Evolutionary conservation across 2,329 filamentous ascomycete genomes (phyloP), one percentile per base, ranked within the genome.

Genomic region (Canariomyces notabilis): DNA sequence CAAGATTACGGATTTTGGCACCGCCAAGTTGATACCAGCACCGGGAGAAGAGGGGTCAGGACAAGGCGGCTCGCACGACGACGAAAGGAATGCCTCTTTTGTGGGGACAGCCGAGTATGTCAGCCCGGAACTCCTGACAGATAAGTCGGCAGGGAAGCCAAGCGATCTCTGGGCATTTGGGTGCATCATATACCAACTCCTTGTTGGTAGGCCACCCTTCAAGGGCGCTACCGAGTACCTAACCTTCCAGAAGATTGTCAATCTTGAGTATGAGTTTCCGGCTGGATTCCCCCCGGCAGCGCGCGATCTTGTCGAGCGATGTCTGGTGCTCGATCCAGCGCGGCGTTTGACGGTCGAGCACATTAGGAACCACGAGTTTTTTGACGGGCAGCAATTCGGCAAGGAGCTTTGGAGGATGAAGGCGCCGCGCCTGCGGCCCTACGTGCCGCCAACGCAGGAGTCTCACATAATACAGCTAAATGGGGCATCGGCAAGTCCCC

Each of bases 121-220:
- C 57, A 97, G 93, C 61, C 93, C 93, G 0, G 93, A 98, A 65
- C 75, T 98, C n/a, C 74, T 98, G 44, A 95, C 88, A 22, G 89
- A 95, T 61, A 97, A 97, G 71, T 94, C 87, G 60, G 93, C 91
- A 16, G 96, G 91, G 73, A 98, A 97, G 69, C 88, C 91, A 35
- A 97, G 93, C 65, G 93, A 98, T 67, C 68, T 98, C 40, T 98
- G 93, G 93, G 93, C 93, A 2, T 98, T 95, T 70, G 93, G 93
- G 8, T 98, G 93, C 70, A 98, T 98, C 58, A 82, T 98, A 53
- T 98, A 95, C 65, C 93, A 98, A 66, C 77, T 98, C 20, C 73
- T 98, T 26, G 87, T 87, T n/a, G 93, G 93, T n/a, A 77, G 93
- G 50, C 93, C 93, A 5, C 93, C 93, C 0, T 98, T 98, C 73